Percentiles rank a stretch among this genome's conserved stretches.
Conservation (phyloP, 2,329 filamentous ascomycete species). For the Sordariomycetes sp. region DNA sequence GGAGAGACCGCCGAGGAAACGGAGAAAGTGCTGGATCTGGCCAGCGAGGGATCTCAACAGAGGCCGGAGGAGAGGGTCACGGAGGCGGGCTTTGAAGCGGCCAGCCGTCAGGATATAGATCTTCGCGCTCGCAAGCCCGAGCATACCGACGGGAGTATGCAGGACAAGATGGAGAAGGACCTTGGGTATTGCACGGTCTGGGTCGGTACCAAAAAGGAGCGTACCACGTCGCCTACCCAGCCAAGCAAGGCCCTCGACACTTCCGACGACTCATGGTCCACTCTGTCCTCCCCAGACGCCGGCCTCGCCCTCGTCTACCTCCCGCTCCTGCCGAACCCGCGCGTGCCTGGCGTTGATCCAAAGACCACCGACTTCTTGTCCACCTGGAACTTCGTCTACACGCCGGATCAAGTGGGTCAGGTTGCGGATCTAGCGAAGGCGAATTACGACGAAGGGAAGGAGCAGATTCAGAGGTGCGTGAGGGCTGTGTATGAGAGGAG, state of each 20-base stretch:
- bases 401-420: constrained; percentile 75
- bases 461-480: constrained; percentile 68
- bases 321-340: constrained; percentile 74
- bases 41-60: constrained; percentile 46
- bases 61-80: constrained; percentile 27
- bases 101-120: constrained; percentile 44
- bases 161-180: constrained; percentile 34
- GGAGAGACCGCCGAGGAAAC: constrained; percentile 46
- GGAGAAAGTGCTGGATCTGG: constrained; percentile 53
- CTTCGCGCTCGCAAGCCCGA: constrained; percentile 34
- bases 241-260: constrained; percentile 46
- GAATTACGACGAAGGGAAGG: constrained; percentile 76
- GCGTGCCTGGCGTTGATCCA: constrained; percentile 73
- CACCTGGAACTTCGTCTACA: constrained; percentile 98
- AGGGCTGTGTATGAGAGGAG: constrained; percentile 89
- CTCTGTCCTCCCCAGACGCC: constrained; percentile 50
- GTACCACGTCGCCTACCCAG: constrained; percentile 42
- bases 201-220: constrained; percentile 78
- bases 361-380: constrained; percentile 75
- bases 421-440: constrained; percentile 73
- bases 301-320: constrained; percentile 88
- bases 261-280: constrained; percentile 49
- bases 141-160: constrained; percentile 12
- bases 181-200: constrained; percentile 90
- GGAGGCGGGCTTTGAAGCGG: constrained; percentile 39